Base-by-base conservation (phyloP, 345 rosid genomes). In the Brassica nigra region DNA sequence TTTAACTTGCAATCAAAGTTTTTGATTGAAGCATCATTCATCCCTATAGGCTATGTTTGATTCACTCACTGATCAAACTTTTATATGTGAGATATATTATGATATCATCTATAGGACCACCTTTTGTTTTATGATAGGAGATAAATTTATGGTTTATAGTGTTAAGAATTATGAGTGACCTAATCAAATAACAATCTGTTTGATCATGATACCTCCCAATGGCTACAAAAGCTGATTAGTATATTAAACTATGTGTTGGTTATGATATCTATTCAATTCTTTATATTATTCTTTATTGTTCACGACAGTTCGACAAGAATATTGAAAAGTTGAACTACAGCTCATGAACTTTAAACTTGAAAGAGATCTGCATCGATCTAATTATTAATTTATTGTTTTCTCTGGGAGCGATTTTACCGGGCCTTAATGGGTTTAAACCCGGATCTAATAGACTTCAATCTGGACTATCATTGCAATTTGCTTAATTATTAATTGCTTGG, bases 1-100 rank as follows among this genome's bases (percentile, higher is more conserved):
- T 73, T 66, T 9, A 31, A 42, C 37, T 74, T 62, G 78, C 34
- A 79, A 68, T 79, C 78, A 79, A 62, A 74, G 23, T 68, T 74
- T 61, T 61, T 8, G 66, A 68, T 36, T 74, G 65, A 34, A 61
- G 65, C 63, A 74, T 79, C 70, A 79, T 68, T 67, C 82, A 34
- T 27, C 49, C 58, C 58, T 80, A 80, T 62, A 74, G 34, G 29
- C 74, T 79, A 47, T 61, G 47, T 49, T 64, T 71, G 59, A 36
- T 16, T 54, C 15, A 55, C 23, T 37, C 61, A 55, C 30, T 78
- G 16, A 78, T 71, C 66, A 52, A 29, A 55, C 8, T 18, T 57
- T 65, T 16, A 54, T 44, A 64, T 52, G 12, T 36, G 5, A 64
- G 10, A 55, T 71, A 63, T 49, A 65, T 36, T 59, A 30, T 15